These are phyloP conservation scores for Linum usitatissimum DNA, from an alignment of 345 rosid species.

Conservation along the genomic window DNA sequence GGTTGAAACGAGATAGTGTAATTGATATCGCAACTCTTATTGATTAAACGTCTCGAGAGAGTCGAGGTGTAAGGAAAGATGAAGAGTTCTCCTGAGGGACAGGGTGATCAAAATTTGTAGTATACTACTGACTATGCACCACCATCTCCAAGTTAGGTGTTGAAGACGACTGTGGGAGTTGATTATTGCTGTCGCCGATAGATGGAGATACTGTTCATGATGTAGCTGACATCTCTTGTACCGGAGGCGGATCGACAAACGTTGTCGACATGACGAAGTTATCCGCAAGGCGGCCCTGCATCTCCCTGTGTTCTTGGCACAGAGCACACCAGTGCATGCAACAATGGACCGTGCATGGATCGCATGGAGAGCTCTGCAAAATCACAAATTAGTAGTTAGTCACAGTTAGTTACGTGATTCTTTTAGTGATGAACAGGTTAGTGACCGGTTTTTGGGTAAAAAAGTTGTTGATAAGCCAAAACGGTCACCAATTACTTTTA, in stretches of 20 bases:
- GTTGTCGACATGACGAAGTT: slow-evolving; percentile 81
- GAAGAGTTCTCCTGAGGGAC: too few species aligned
- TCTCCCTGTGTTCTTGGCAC: slow-evolving; percentile 83
- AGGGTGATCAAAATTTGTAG: too few species aligned
- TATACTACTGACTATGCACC: slow-evolving; percentile 11
- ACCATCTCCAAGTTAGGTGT: slow-evolving; percentile 54
- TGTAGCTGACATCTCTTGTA: slow-evolving; percentile 52
- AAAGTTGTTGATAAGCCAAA: too few species aligned
- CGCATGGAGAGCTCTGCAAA: slow-evolving; percentile 80
- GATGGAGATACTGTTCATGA: slow-evolving; percentile 15
- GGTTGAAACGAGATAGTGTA: too few species aligned
- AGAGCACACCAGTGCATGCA: slow-evolving; percentile 64
- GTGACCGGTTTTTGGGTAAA: too few species aligned
- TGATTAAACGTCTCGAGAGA: too few species aligned
- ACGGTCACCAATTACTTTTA: too few species aligned
- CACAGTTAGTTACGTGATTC: neutral
- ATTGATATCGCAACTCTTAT: too few species aligned
- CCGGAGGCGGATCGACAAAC: slow-evolving; percentile 74
- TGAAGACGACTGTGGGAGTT: slow-evolving; percentile 26
- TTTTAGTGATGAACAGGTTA: too few species aligned
- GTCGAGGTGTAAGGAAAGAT: too few species aligned
- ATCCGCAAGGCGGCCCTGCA: slow-evolving; percentile 68
- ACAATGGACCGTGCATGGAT: slow-evolving; percentile 68
- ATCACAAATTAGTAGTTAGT: neutral
- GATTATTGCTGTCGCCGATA: slow-evolving; percentile 26